Conservation (phyloP, 768 basidiomycete species). For the Mycena amicta region DNA sequence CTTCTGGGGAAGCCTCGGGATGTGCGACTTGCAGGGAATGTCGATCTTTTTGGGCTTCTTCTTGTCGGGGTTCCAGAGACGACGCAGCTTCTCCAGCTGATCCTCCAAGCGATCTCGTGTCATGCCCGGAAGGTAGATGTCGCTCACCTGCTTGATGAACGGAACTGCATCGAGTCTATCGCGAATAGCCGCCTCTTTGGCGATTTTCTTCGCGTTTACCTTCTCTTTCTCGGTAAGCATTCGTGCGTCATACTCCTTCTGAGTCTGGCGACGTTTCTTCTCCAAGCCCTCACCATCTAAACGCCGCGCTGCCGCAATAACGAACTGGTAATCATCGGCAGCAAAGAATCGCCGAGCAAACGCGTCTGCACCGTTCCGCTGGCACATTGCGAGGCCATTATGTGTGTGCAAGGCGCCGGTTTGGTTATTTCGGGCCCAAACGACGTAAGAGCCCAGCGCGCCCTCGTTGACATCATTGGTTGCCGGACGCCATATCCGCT, state of each 20-base stretch:
- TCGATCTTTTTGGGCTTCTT: background rate
- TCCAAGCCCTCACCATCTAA: slow-evolving; percentile 2
- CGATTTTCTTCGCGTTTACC: slow-evolving; percentile 1
- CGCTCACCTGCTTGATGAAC: slow-evolving; percentile 1
- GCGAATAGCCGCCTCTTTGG: slow-evolving; percentile 2
- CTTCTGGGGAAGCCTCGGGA: slow-evolving; percentile 1
- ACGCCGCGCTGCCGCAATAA: slow-evolving; percentile 1
- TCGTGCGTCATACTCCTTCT: slow-evolving; percentile 1
- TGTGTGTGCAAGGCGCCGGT: background rate
- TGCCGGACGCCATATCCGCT: slow-evolving; percentile 9
- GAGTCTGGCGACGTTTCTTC: background rate
- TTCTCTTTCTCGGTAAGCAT: background rate
- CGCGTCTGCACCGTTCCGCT: slow-evolving; percentile 7
- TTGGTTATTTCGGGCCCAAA: slow-evolving; percentile 2
- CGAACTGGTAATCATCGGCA: slow-evolving; percentile 7
- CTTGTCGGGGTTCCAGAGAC: slow-evolving; percentile 5
- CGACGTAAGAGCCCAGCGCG: slow-evolving; percentile 7
- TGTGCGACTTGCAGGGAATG: slow-evolving; percentile 7
- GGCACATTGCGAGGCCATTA: slow-evolving; percentile 7
- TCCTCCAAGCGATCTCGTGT: slow-evolving; percentile 8
- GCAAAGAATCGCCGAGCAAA: slow-evolving; percentile 10
- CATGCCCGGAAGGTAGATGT: slow-evolving; percentile 4
- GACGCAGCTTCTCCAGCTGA: slow-evolving; percentile 11
- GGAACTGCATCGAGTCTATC: slow-evolving; percentile 1
- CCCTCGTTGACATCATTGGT: slow-evolving; percentile 24